Evolutionary conservation across 78 protist species (phyloP).

Genomic region (Emiliania huxleyi): DNA sequence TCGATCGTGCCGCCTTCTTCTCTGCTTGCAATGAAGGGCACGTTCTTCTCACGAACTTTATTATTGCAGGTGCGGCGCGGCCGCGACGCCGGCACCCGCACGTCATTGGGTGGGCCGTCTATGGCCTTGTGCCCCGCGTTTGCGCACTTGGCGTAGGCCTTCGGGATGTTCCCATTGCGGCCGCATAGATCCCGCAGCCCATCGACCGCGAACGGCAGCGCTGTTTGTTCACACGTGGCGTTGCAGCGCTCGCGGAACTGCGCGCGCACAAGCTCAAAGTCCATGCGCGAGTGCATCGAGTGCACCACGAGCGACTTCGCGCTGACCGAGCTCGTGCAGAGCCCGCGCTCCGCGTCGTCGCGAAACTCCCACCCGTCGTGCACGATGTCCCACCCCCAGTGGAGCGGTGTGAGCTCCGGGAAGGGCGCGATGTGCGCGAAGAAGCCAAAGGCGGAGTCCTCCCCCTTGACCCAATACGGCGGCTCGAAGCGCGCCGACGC

Average conservation of each 20-base stretch:
- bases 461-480: conserved; percentile 4
- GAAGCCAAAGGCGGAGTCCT: conserved; percentile 7
- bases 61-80: no score
- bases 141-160: neutral
- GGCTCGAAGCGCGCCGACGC: neutral
- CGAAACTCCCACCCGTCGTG: neutral
- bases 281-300: neutral
- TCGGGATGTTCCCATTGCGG: neutral
- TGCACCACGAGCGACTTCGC: neutral
- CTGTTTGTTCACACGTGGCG: neutral
- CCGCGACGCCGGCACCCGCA: neutral
- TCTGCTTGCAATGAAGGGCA: neutral
- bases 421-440: conserved; percentile 2
- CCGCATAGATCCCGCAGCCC: neutral
- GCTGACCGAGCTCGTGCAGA: neutral
- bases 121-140: neutral
- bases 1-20: neutral
- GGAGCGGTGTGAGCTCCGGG: neutral
- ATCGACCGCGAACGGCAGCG: neutral
- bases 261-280: neutral
- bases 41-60: neutral
- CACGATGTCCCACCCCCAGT: neutral
- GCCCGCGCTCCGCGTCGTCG: neutral
- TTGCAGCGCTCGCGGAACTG: neutral
- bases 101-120: neutral